Percentiles rank a stretch among this genome's conserved stretches.
These are phyloP conservation scores for Closterium sp. DNA, from an alignment of 139 green algal genomes.

Conservation along the genomic window DNA sequence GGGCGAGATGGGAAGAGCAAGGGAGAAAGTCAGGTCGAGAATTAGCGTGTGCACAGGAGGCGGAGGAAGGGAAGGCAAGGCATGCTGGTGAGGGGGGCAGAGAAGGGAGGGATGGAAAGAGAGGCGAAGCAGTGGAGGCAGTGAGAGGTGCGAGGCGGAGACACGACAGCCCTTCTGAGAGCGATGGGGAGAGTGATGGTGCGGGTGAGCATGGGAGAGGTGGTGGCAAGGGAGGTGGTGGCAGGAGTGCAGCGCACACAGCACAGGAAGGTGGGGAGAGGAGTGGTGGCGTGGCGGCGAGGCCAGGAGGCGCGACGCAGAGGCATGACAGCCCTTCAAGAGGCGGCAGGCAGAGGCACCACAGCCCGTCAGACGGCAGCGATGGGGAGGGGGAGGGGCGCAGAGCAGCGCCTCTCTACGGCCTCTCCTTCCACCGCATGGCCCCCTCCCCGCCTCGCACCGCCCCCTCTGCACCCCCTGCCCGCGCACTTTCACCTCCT, in stretches of 20 bases:
- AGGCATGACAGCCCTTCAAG: too few species aligned
- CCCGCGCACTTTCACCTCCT: too few species aligned
- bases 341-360: too few species aligned
- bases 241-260: neutral
- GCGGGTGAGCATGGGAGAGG: too few species aligned
- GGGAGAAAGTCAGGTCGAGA: neutral
- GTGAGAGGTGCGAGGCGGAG: too few species aligned
- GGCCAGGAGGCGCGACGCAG: neutral
- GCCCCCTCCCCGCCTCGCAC: neutral
- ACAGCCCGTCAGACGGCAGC: too few species aligned
- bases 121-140: too few species aligned
- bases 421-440: neutral
- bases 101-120: neutral
- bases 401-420: neutral
- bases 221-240: neutral
- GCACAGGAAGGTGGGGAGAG: neutral
- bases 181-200: neutral
- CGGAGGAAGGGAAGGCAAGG: constrained; percentile 28
- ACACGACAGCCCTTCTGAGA: neutral
- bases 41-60: neutral
- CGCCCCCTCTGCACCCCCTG: neutral
- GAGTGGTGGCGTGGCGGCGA: neutral
- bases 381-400: neutral
- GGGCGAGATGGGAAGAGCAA: too few species aligned
- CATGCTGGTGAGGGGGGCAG: neutral